Evolutionary conservation across 2,329 filamentous ascomycete species (phyloP).

Genomic region (Phaeoacremonium minimum): DNA sequence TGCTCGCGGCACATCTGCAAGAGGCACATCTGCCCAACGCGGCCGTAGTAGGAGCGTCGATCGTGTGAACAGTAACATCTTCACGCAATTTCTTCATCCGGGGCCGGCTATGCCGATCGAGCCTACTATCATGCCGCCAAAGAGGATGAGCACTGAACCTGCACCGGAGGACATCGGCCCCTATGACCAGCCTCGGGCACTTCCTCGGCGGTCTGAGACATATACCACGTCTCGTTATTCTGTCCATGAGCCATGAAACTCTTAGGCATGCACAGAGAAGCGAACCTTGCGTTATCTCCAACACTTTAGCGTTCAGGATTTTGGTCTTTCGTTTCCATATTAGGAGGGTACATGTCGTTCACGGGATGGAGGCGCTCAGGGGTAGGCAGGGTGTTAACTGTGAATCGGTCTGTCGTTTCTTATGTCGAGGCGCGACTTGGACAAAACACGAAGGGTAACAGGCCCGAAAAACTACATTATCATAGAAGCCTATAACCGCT

Average conservation of each 20-base stretch:
- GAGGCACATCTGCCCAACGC: slow-evolving; percentile 15
- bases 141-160: slow-evolving; percentile 3
- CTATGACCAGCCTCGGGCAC: slow-evolving; percentile 6
- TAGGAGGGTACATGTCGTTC: no score
- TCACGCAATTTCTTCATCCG: slow-evolving; percentile 43
- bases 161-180: slow-evolving; percentile 6
- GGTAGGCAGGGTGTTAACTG: no score
- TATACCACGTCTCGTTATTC: slow-evolving; percentile 8
- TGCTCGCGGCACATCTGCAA: slow-evolving; percentile 20
- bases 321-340: no score
- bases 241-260: not conserved
- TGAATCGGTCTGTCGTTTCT: no score
- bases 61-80: slow-evolving; percentile 34
- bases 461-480: no score
- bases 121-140: slow-evolving; percentile 1
- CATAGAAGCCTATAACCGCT: no score
- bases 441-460: no score
- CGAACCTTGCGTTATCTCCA: no score
- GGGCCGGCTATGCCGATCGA: slow-evolving; percentile 34
- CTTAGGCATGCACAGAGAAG: no score
- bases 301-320: no score
- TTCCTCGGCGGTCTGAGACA: slow-evolving; percentile 7
- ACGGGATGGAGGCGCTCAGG: no score
- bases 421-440: no score
- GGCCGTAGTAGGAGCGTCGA: slow-evolving; percentile 32